Evolutionary conservation across 1,284 basidiomycete genomes (phyloP).

Genomic region (Ceratobasidium sp.): DNA sequence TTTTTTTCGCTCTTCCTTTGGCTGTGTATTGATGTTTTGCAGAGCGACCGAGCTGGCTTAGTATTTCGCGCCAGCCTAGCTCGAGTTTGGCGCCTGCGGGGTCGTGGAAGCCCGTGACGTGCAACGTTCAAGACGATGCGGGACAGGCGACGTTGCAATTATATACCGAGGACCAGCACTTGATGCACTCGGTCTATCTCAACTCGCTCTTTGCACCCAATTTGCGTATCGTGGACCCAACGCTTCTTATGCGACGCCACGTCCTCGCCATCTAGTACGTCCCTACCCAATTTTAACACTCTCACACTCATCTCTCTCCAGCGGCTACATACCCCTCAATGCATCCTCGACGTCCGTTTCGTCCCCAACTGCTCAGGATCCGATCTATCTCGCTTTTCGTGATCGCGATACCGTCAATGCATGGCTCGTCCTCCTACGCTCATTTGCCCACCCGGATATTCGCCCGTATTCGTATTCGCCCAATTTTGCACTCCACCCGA

Average conservation of each 20-base stretch:
- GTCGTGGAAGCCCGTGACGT: conserved; percentile 75
- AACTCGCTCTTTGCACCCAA: conserved; percentile 78
- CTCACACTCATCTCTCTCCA: not conserved
- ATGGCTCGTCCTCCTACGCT: conserved; percentile 78
- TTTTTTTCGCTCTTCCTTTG: conserved; percentile 10
- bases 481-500: conserved; percentile 52
- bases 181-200: conserved; percentile 76
- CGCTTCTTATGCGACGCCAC: conserved; percentile 74
- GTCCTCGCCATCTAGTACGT: conserved; percentile 72
- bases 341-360: not conserved
- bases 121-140: conserved; percentile 73
- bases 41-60: conserved; percentile 79
- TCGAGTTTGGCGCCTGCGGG: conserved; percentile 55
- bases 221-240: conserved; percentile 73
- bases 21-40: conserved; percentile 37
- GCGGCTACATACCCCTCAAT: conserved; percentile 8
- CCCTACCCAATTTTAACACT: conserved; percentile 20
- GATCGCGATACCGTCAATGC: conserved; percentile 68
- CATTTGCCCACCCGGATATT: conserved; percentile 79
- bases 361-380: conserved; percentile 49
- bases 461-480: conserved; percentile 53
- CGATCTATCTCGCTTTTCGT: conserved; percentile 74
- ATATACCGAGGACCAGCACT: conserved; percentile 74
- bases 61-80: conserved; percentile 62
- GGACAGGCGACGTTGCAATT: conserved; percentile 56